These are phyloP conservation scores for Pueraria montana DNA, from an alignment of 306 rosid species.

Conservation along the genomic window DNA sequence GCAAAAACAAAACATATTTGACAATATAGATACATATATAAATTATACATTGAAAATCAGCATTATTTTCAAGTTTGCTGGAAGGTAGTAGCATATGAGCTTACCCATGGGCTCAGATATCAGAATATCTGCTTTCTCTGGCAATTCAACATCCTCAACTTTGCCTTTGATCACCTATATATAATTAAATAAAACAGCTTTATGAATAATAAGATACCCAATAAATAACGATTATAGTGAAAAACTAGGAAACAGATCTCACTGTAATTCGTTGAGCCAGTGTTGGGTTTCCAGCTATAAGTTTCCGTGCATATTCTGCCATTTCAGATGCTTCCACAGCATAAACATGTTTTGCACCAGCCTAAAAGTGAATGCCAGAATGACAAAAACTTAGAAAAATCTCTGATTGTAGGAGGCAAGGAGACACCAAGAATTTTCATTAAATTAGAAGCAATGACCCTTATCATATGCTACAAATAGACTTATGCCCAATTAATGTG, in stretches of 20 bases:
- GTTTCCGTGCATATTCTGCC: slow-evolving; percentile 93
- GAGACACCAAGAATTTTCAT: slow-evolving; percentile 23
- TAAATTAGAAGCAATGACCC: slow-evolving; percentile 29
- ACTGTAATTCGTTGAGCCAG: slow-evolving; percentile 89
- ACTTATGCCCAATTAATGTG: slow-evolving; percentile 17
- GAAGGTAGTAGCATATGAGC: slow-evolving; percentile 36
- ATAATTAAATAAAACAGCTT: slow-evolving; percentile 25
- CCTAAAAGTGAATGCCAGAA: slow-evolving; percentile 56
- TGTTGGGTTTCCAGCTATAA: slow-evolving; percentile 86
- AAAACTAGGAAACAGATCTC: slow-evolving; percentile 45
- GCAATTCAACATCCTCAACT: slow-evolving; percentile 90
- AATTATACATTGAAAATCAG: slow-evolving; percentile 28
- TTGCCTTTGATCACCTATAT: slow-evolving; percentile 89
- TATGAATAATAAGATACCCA: slow-evolving; percentile 25
- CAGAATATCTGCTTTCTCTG: slow-evolving; percentile 95
- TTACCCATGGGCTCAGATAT: slow-evolving; percentile 99
- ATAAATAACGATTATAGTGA: not conserved
- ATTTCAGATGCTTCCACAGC: slow-evolving; percentile 99
- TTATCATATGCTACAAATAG: slow-evolving; percentile 10
- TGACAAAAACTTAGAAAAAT: not conserved
- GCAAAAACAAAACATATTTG: slow-evolving; percentile 28
- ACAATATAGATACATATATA: slow-evolving; percentile 2
- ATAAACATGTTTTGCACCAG: slow-evolving; percentile 99
- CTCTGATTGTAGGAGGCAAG: not conserved
- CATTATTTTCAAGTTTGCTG: slow-evolving; percentile 26